Evolutionary conservation across 768 basidiomycete species (phyloP).

Genomic region (Termitomyces sp.): DNA sequence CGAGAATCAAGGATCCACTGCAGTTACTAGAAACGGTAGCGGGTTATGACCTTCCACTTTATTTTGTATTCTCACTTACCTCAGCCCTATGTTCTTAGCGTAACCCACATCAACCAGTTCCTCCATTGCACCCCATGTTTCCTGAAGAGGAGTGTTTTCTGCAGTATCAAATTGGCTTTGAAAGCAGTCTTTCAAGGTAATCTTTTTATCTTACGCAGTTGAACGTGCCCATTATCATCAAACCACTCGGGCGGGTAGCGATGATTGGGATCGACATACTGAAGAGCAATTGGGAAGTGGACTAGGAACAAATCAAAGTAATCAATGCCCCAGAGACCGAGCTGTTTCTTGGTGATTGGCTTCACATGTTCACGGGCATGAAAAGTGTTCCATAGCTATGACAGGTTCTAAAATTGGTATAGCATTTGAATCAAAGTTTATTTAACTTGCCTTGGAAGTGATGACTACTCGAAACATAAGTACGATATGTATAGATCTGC

Average conservation of each 20-base stretch:
- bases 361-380: constrained; percentile 74
- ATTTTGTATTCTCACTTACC: constrained; percentile 27
- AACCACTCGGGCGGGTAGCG: constrained; percentile 85
- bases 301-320: constrained; percentile 80
- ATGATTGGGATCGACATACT: constrained; percentile 72
- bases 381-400: constrained; percentile 84
- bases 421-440: background rate
- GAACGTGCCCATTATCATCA: constrained; percentile 65
- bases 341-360: constrained; percentile 53
- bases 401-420: background rate
- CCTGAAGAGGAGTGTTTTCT: constrained; percentile 68
- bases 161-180: background rate
- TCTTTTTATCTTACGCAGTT: constrained; percentile 41
- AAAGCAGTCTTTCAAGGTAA: background rate
- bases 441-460: constrained; percentile 62
- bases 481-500: background rate
- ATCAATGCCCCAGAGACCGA: constrained; percentile 77
- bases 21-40: constrained; percentile 51
- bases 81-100: constrained; percentile 76
- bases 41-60: background rate
- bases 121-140: constrained; percentile 86
- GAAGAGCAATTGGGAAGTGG: constrained; percentile 81
- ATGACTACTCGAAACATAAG: constrained; percentile 45
- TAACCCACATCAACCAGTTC: constrained; percentile 65
- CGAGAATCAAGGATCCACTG: constrained; percentile 65